A percentile compares a stretch with the other conserved stretches of the same genome.
Conservation (phyloP, 208 protist genomes). For the Tritrichomonas foetus region DNA sequence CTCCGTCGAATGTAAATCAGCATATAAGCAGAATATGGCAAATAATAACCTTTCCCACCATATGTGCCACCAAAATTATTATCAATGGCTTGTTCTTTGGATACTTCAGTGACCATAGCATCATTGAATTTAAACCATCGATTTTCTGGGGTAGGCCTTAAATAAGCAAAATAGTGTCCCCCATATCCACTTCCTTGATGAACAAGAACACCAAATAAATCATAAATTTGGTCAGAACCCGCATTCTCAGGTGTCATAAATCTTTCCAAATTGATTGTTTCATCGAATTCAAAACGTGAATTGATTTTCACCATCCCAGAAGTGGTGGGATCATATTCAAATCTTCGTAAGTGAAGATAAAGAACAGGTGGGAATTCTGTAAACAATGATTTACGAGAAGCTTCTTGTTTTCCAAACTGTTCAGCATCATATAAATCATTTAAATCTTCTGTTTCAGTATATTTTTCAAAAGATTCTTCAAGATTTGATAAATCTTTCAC, state of each 20-base stretch:
- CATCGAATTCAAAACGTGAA: slow-evolving; percentile 60
- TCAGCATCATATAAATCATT: slow-evolving; percentile 71
- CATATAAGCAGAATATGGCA: neutral
- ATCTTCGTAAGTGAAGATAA: slow-evolving; percentile 74
- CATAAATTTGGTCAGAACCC: neutral
- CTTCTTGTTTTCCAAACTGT: slow-evolving; percentile 66
- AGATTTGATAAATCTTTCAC: slow-evolving; percentile 62
- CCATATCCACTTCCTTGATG: neutral
- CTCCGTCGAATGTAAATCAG: neutral
- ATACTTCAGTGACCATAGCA: neutral
- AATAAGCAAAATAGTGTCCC: slow-evolving; percentile 13
- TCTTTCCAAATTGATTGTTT: slow-evolving; percentile 56
- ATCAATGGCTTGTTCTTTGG: neutral
- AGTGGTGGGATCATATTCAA: slow-evolving; percentile 70
- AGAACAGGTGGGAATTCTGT: slow-evolving; percentile 68
- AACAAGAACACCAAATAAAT: neutral
- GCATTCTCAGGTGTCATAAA: slow-evolving; percentile 40
- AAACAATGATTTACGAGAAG: slow-evolving; percentile 67
- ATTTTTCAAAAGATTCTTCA: slow-evolving; percentile 59
- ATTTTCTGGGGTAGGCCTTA: neutral
- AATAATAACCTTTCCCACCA: too few relatives aligned
- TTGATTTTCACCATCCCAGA: slow-evolving; percentile 69
- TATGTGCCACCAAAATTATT: neutral
- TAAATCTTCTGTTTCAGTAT: slow-evolving; percentile 66
- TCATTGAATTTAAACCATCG: neutral